Evolutionary conservation across 2,329 filamentous ascomycete species (phyloP).

Genomic region (Pseudogymnoascus sp.): DNA sequence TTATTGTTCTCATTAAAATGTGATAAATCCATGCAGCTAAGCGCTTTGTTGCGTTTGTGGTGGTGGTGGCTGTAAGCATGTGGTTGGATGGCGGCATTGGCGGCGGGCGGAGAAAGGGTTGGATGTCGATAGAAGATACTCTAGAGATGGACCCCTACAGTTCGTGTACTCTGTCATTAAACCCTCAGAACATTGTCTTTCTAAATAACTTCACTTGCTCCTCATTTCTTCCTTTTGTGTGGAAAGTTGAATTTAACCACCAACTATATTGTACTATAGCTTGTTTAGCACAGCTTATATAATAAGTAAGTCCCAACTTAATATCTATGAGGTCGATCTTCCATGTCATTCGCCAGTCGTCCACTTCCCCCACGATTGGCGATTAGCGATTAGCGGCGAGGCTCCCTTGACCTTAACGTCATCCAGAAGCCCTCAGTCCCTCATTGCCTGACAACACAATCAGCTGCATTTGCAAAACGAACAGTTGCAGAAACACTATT

Average conservation of each 20-base stretch:
- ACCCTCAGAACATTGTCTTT: background rate
- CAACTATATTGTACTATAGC: background rate
- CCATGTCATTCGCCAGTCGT: constrained; percentile 3
- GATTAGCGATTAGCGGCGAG: background rate
- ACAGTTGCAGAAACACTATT: background rate
- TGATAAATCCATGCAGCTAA: background rate
- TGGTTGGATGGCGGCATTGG: constrained; percentile 1
- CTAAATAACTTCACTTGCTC: background rate
- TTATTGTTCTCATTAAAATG: background rate
- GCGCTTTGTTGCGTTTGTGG: background rate
- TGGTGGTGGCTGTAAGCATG: background rate
- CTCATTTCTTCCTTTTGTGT: background rate
- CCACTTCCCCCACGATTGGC: background rate
- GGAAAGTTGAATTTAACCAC: background rate
- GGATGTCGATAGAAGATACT: background rate
- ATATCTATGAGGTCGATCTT: background rate
- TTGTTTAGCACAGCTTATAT: background rate
- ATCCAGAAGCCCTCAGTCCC: background rate
- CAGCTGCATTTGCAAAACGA: background rate
- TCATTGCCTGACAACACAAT: constrained; percentile 1
- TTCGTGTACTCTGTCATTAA: background rate
- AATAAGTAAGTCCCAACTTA: background rate
- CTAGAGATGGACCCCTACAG: background rate
- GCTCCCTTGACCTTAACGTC: constrained; percentile 1
- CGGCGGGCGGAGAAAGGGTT: background rate